Base-by-base conservation (phyloP, 2,329 filamentous ascomycete species). In the Fusarium aywerte region DNA sequence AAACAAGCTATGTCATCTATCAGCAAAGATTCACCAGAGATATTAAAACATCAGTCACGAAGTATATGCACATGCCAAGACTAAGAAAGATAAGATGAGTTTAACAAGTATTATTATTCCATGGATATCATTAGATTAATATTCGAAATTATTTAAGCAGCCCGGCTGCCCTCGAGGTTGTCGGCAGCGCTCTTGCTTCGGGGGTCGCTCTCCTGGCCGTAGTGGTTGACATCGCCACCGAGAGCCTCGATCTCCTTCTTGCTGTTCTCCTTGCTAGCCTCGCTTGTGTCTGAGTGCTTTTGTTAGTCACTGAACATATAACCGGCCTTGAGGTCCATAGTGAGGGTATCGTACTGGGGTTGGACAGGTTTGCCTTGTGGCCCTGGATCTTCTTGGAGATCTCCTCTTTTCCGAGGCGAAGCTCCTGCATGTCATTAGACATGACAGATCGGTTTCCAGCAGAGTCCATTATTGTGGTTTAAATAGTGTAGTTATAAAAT, bases 321-420 rank as follows among this genome's bases (percentile, higher is more conserved):
- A 3, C 4, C n/a, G n/a, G n/a, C n/a, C 16, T 11, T n/a, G 12
- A 15, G 12, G 21, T 31, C 7, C 16, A 11, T 12, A 32, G 31
- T 39, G 7, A 3, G 10, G 3, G 21, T 3, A 1, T 15, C 63
- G 13, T 73, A 83, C 81, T 83, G 11, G 81, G 80, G 61, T 84
- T 84, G 56, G 77, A 76, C 18, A 84, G 65, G 62, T 83, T 83
- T 4, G 82, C 81, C 73, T 83, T 83, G 72, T 83, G 80, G 15
- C 81, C 81, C 65, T 68, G 70, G 53, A 75, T 75, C 47, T 69
- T 60, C 58, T 75, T 55, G 42, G 73, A 74, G 58, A 70, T 61
- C 29, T 73, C 68, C 44, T 75, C 73, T 60, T 64, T 65, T 50
- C 73, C 72, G 35, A 73, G 60, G 33, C 54, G 59, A 53, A 80